Evolutionary conservation across 345 rosid species (phyloP), one percentile per base, ranked within the genome.

Genomic region (Citrus sp.): DNA sequence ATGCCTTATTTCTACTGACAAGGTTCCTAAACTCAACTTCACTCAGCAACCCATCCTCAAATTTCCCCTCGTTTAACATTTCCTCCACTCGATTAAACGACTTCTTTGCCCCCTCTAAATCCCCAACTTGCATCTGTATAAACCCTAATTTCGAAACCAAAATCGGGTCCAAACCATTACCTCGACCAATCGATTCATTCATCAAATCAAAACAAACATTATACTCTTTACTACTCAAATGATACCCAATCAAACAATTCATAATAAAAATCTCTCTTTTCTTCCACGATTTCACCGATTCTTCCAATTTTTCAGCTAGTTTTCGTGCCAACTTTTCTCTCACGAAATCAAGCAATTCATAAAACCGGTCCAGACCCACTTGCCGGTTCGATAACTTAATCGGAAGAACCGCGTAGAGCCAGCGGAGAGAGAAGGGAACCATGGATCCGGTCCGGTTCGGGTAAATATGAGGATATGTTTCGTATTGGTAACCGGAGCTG

Each of bases 111-210:
- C 97, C 98, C 59, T 89, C 91, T 42, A 94, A 38, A 78, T 96
- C 98, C 80, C 99, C 99, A 59, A 92, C 83, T 73, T 96, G 99
- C 98, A 96, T 86, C 76, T 92, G 98, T 51, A 94, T 85, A 84
- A 86, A 89, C 7, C 99, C 99, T 74, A 96, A 81, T 81, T 93
- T 94, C 27, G 98, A 96, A 13, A 94, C 58, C 82, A 89, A 34
- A 74, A 86, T 85, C 0, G 98, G 91, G 63, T 94, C 98, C 38
- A 83, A 77, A 7, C 81, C 84, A 79, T 83, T 46, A 38, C 82
- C 88, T 14, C 85, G 79, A 18, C 55, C 77, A 4, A 92, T 62
- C 85, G 90, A 78, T 49, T 80, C 90, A 61, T 83, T 86, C 4
- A 91, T 85, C 89, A 96, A 85, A 79, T 86, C 92, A 80, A 94